phyloP scores from a whole-genome alignment of 352 stramenopile genomes.

The Blastocystis sp. region DNA sequence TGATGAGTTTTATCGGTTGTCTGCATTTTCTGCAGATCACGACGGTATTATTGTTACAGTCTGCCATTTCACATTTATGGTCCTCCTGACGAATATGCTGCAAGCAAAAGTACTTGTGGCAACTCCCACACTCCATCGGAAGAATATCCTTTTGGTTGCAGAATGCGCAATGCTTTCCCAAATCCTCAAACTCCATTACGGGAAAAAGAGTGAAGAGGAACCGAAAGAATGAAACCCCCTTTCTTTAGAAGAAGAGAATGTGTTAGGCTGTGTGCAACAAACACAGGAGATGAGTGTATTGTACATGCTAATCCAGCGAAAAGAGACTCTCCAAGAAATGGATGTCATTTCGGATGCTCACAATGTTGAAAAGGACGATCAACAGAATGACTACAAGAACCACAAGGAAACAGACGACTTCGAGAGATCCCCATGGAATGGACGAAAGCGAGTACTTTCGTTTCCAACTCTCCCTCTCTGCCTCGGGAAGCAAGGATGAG shows the following conservation, averaged over 20 bases:
- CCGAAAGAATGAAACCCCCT: slow-evolving; percentile 6
- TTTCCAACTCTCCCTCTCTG: too few relatives aligned
- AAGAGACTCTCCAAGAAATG: too few relatives aligned
- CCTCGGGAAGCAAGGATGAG: too few relatives aligned
- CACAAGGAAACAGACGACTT: too few relatives aligned
- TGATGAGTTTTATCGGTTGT: slow-evolving; percentile 51
- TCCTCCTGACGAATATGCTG: slow-evolving; percentile 45
- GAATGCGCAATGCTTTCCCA: slow-evolving; percentile 61
- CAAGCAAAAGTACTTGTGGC: slow-evolving; percentile 62
- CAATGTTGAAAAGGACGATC: too few relatives aligned
- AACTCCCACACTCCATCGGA: slow-evolving; percentile 52
- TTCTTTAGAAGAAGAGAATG: slow-evolving; percentile 34
- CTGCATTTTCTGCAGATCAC: slow-evolving; percentile 56
- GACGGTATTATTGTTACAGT: slow-evolving; percentile 22
- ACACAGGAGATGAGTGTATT: too few relatives aligned
- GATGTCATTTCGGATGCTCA: too few relatives aligned
- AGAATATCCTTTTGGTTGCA: slow-evolving; percentile 69
- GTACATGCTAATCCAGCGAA: too few relatives aligned
- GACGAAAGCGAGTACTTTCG: too few relatives aligned
- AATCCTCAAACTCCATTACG: slow-evolving; percentile 68
- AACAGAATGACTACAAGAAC: too few relatives aligned
- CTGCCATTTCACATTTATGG: slow-evolving; percentile 55
- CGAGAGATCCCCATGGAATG: too few relatives aligned
- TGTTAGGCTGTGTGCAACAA: neutral
- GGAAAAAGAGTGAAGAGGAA: neutral